Evolutionary conservation across 495 filamentous ascomycete genomes (phyloP), one percentile per base, ranked within the genome.

Genomic region (Aspergillus cavernicola): DNA sequence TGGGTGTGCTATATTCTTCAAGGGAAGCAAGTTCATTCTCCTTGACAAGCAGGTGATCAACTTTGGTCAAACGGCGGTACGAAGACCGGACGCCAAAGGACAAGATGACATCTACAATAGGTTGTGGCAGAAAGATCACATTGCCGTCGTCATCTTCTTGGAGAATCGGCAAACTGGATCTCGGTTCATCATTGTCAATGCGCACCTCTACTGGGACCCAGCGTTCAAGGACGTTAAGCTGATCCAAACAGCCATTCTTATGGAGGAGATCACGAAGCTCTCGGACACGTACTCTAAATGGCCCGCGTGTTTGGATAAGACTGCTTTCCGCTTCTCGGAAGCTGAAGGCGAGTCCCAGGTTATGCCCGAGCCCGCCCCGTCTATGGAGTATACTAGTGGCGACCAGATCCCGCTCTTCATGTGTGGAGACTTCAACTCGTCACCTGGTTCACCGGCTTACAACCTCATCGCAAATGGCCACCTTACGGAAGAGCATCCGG

Each of bases 31-130:
- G 75, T 97, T 88, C 70, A 88, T 95, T 58, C 71, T 95, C 39
- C 82, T 97, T 24, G 91, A 97, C 72, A 97, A 96, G 73, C 85
- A 95, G 50, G 64, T 96, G 39, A 82, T 98, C 62, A 90, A 96
- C 67, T 95, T 96, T 66, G 84, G 85, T n/a, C 86, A 89, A 53
- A 86, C 84, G 15, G 92, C 93, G 52, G 93, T 97, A 67, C 89
- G 92, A 52, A 80, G 95, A 44, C 87, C 90, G 5, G 93, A 97
- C 67, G 93, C 95, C 80, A 97, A 97, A 70, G 86, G 88, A 29
- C 87, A 92, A 46, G 88, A 92, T 61, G 95, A 98, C 60, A 90
- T 97, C 53, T 97, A 93, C 77, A 97, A 98, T 65, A 85, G 93
- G 11, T 84, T 97, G 15, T 97, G 97, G 93, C 91, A 92, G 53